phyloP scores from a whole-genome alignment of 225 moss, liverwort and hornwort genomes.

The Polytrichum commune region DNA sequence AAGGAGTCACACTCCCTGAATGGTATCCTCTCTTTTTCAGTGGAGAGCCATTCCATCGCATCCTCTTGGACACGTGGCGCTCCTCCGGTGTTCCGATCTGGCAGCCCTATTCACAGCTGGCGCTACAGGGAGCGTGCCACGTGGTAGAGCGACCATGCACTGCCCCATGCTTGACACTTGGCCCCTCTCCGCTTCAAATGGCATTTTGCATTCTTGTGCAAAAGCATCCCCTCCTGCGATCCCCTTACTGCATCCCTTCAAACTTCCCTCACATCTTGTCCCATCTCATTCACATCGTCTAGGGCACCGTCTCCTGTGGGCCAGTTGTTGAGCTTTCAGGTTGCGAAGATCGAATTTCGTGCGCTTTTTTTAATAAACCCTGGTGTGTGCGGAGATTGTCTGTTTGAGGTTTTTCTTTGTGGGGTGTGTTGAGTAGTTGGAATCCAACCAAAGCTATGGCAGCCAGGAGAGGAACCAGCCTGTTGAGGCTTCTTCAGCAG shows the following conservation, averaged over 20 bases:
- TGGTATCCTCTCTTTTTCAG: too few relatives aligned
- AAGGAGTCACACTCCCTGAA: too few relatives aligned
- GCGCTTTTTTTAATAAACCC: background rate
- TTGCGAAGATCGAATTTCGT: background rate
- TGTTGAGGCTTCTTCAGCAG: slow-evolving; percentile 34
- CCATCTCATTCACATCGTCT: background rate
- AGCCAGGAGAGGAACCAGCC: slow-evolving; percentile 24
- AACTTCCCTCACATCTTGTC: background rate
- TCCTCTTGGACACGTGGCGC: background rate
- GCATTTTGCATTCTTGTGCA: background rate
- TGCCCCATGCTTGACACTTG: slow-evolving; percentile 2
- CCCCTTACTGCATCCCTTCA: background rate
- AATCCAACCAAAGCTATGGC: slow-evolving; percentile 31
- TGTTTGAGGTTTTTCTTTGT: background rate
- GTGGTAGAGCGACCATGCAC: too few relatives aligned
- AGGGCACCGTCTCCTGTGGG: too few relatives aligned
- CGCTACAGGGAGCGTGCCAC: background rate
- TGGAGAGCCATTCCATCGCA: background rate
- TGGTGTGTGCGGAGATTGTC: background rate
- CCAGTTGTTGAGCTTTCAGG: too few relatives aligned
- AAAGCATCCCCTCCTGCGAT: background rate
- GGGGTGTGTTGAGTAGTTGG: background rate
- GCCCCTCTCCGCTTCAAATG: background rate
- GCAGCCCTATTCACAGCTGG: background rate
- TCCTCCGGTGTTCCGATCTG: background rate